phyloP scores from a whole-genome alignment of 139 green algal genomes.

The Penium margaritaceum region DNA sequence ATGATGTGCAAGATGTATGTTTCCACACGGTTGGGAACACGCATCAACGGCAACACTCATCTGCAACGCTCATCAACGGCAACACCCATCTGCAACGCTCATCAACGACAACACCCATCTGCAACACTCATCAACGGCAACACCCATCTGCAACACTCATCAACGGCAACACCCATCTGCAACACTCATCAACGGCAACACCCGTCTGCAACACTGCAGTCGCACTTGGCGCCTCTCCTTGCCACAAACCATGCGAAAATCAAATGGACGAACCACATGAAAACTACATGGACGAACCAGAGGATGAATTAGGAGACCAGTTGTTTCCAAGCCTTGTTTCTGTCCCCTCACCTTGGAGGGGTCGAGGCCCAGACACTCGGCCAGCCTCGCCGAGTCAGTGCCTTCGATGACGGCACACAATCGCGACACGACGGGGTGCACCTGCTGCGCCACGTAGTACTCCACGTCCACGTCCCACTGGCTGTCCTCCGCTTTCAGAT shows the following conservation, averaged over 20 bases:
- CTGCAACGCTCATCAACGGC: too few relatives aligned
- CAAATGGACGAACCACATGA: neutral
- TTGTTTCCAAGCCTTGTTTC: neutral
- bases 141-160: too few relatives aligned
- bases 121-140: too few relatives aligned
- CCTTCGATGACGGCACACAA: conserved; percentile 83
- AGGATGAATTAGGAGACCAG: neutral
- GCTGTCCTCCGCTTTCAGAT: conserved; percentile 58
- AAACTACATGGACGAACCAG: neutral
- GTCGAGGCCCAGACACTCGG: conserved; percentile 89
- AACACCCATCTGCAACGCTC: too few relatives aligned
- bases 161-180: too few relatives aligned
- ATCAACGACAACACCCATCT: too few relatives aligned
- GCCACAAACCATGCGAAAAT: conserved; percentile 58
- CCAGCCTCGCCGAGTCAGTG: conserved; percentile 75
- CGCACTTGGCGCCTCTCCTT: conserved; percentile 73
- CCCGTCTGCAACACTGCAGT: too few relatives aligned
- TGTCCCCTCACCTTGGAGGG: conserved; percentile 53
- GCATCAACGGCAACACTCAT: too few relatives aligned
- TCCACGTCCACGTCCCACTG: conserved; percentile 67
- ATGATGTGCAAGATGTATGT: too few relatives aligned
- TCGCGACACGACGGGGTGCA: conserved; percentile 81
- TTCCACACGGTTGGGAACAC: too few relatives aligned
- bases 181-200: too few relatives aligned
- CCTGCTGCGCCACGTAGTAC: conserved; percentile 77